These are phyloP conservation scores for Sicyos edulis DNA, from an alignment of 306 rosid species.

Conservation along the genomic window DNA sequence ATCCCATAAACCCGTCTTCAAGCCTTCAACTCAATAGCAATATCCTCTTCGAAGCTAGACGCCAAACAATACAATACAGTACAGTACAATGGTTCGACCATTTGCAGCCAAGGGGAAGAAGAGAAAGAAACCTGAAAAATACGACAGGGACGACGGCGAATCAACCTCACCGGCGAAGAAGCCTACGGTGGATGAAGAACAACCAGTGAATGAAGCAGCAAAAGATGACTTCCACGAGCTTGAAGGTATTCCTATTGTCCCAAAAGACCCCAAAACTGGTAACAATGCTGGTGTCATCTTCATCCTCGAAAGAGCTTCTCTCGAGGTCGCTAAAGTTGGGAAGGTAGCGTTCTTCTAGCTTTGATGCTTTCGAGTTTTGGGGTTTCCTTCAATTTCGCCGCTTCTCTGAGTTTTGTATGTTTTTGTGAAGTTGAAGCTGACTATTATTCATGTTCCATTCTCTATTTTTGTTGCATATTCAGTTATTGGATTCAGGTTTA, in stretches of 20 bases:
- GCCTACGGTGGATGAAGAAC: conserved; percentile 16
- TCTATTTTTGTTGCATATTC: background rate
- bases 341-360: conserved; percentile 36
- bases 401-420: background rate
- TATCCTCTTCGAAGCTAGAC: too few relatives aligned
- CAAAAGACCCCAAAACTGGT: conserved; percentile 22
- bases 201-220: conserved; percentile 17
- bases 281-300: conserved; percentile 45
- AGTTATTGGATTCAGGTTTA: too few relatives aligned
- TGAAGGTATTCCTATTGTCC: conserved; percentile 48
- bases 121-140: conserved; percentile 43
- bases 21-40: too few relatives aligned
- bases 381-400: background rate
- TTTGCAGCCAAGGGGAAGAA: conserved; percentile 45
- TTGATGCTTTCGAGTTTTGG: background rate
- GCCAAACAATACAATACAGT: too few relatives aligned
- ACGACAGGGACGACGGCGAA: conserved; percentile 28
- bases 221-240: conserved; percentile 26
- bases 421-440: background rate
- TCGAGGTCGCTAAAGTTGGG: conserved; percentile 85
- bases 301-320: conserved; percentile 76
- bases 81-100: conserved; percentile 40
- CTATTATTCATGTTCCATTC: background rate
- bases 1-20: too few relatives aligned
- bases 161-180: conserved; percentile 6